Percentiles rank a stretch among this genome's conserved stretches.
These are phyloP conservation scores for Penicillium angulare DNA, from an alignment of 495 filamentous ascomycete species.

Conservation along the genomic window DNA sequence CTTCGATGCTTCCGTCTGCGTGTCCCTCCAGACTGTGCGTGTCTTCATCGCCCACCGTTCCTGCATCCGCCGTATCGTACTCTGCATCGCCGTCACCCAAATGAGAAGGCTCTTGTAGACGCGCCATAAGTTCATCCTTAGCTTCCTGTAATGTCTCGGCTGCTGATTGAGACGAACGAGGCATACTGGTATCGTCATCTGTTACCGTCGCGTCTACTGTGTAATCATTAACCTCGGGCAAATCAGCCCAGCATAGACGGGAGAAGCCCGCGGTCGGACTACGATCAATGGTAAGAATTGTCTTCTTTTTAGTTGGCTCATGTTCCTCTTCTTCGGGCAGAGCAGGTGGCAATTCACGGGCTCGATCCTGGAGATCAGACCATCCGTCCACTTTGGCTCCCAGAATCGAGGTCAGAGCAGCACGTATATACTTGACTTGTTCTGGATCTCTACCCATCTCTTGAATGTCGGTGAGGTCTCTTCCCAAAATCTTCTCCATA, in stretches of 20 bases:
- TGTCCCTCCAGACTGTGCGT: slow-evolving; percentile 44
- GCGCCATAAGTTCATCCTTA: slow-evolving; percentile 59
- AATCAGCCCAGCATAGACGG: slow-evolving; percentile 47
- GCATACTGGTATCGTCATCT: slow-evolving; percentile 50
- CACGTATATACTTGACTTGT: slow-evolving; percentile 47
- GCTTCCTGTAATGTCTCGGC: slow-evolving; percentile 53
- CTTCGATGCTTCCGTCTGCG: slow-evolving; percentile 55
- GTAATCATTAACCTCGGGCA: slow-evolving; percentile 47
- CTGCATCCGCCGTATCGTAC: slow-evolving; percentile 50
- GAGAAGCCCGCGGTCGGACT: slow-evolving; percentile 44
- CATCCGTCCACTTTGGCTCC: slow-evolving; percentile 49
- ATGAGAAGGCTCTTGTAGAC: slow-evolving; percentile 50
- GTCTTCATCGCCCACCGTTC: slow-evolving; percentile 47
- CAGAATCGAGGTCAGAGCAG: slow-evolving; percentile 45
- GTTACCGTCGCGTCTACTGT: slow-evolving; percentile 38
- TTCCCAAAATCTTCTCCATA: slow-evolving; percentile 49
- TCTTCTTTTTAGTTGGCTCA: slow-evolving; percentile 38
- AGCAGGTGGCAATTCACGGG: slow-evolving; percentile 40
- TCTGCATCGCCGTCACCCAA: slow-evolving; percentile 42
- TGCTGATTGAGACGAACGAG: slow-evolving; percentile 54
- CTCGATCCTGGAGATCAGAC: slow-evolving; percentile 45
- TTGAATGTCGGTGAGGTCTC: slow-evolving; percentile 45
- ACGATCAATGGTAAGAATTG: slow-evolving; percentile 45
- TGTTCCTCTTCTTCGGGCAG: slow-evolving; percentile 36
- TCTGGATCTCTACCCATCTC: slow-evolving; percentile 50